These are phyloP conservation scores for Melocanna baccifera DNA, from an alignment of 176 grass and related monocot species.

Conservation along the genomic window DNA sequence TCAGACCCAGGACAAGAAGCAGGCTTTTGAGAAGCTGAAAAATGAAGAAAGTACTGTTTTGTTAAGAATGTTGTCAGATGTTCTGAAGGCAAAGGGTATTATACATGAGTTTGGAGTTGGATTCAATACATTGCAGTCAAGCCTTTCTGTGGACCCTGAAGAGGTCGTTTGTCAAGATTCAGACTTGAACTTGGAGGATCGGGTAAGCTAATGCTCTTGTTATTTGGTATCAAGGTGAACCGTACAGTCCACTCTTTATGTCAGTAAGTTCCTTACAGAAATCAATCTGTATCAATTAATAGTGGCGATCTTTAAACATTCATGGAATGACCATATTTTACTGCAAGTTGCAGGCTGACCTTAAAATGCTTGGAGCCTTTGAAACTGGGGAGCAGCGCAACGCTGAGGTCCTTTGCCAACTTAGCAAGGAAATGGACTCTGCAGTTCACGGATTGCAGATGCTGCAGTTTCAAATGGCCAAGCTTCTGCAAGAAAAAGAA, in stretches of 20 bases:
- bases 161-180: slow-evolving; percentile 38
- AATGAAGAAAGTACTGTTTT: slow-evolving; percentile 53
- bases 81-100: slow-evolving; percentile 57
- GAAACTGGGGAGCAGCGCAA: slow-evolving; percentile 19
- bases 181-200: slow-evolving; percentile 49
- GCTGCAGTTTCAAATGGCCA: slow-evolving; percentile 46
- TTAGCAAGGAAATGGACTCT: slow-evolving; percentile 53
- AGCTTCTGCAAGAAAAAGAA: slow-evolving; percentile 51
- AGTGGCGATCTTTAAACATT: not conserved
- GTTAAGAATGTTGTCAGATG: slow-evolving; percentile 46
- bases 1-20: slow-evolving; percentile 40
- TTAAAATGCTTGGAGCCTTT: not conserved
- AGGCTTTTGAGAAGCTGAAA: slow-evolving; percentile 42
- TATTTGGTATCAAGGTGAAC: slow-evolving; percentile 68
- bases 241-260: slow-evolving; percentile 52
- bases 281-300: slow-evolving; percentile 11
- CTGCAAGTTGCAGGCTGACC: slow-evolving; percentile 41
- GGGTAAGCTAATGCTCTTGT: slow-evolving; percentile 79
- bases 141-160: slow-evolving; percentile 27
- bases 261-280: slow-evolving; percentile 58
- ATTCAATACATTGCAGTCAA: slow-evolving; percentile 38
- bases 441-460: slow-evolving; percentile 47
- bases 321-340: slow-evolving; percentile 20
- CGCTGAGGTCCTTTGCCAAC: slow-evolving; percentile 26
- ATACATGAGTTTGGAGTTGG: slow-evolving; percentile 48